Base-by-base conservation (phyloP, 495 filamentous ascomycete genomes). In the Aspergillus incahuasiensis region DNA sequence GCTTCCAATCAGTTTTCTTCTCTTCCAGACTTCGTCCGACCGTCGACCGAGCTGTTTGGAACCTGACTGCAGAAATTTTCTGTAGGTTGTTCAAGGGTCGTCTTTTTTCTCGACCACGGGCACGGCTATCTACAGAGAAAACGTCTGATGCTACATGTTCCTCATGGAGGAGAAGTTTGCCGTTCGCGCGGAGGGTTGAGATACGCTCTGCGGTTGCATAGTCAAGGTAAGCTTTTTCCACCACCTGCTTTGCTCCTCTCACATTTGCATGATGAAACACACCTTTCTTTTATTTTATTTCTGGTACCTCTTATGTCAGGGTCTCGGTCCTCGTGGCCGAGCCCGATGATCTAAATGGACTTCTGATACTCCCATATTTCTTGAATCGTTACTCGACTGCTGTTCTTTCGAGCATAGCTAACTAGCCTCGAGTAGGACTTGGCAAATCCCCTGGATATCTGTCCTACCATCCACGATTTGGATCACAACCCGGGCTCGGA, bases 301-400 rank as follows among this genome's bases (percentile, higher is more conserved):
- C 80, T 83, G 80, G 79, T 82, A 83, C 80, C 80, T 83, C 80
- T 83, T 83, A 80, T 81, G 75, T 81, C 72, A 82, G 79, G 68
- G 65, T 60, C 60, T 35, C 47, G 66, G 64, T 63, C 68, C 60
- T 71, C 61, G 69, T 70, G 73, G 68, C 65, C 61, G 64, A 62
- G 67, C 74, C 71, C 79, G 65, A 81, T 83, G 80, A 81, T 81
- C 79, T 80, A 77, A 73, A 68, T 72, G 79, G 80, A 82, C 80
- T 82, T 83, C 80, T 83, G 80, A 83, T 65, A 54, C 62, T 51
- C 24, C 54, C 16, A 39, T 44, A n/a, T 59, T 58, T 51, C 58
- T 32, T 44, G 20, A n/a, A 35, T 54, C 54, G 34, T 51, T 21
- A 19, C 30, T 57, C 40, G 28, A n/a, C 53, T 18, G 57, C 46